Conservation (phyloP, 257 asterid species). For the Solanum raphanifolium region DNA sequence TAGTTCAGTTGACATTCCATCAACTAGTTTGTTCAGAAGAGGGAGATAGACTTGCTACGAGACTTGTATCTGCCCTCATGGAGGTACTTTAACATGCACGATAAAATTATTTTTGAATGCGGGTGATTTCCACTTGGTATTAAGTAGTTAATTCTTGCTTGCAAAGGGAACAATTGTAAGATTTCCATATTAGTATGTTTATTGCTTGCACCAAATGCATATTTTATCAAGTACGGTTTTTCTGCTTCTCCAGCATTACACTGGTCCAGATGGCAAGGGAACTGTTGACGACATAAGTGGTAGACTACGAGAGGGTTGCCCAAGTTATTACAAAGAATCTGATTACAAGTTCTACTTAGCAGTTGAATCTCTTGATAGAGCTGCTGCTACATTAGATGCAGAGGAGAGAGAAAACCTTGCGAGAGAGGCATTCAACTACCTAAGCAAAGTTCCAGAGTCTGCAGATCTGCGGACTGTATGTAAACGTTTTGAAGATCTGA, state of each 20-base stretch:
- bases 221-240: conserved; percentile 19
- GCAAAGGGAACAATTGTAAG: background rate
- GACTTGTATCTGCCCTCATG: conserved; percentile 87
- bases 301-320: conserved; percentile 82
- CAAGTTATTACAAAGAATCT: conserved; percentile 85
- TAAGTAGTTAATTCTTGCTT: background rate
- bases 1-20: conserved; percentile 79
- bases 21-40: conserved; percentile 86
- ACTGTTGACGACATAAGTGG: conserved; percentile 91
- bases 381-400: conserved; percentile 55
- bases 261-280: conserved; percentile 98
- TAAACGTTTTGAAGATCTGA: conserved; percentile 90
- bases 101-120: background rate
- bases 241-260: conserved; percentile 67
- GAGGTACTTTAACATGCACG: conserved; percentile 43
- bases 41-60: conserved; percentile 74
- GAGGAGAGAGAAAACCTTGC: conserved; percentile 78
- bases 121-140: background rate
- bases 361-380: conserved; percentile 93
- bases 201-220: background rate
- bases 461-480: conserved; percentile 86
- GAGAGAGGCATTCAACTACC: conserved; percentile 78
- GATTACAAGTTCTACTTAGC: conserved; percentile 92
- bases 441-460: conserved; percentile 80
- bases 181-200: background rate